A percentile compares a stretch with the other conserved stretches of the same genome.
phyloP scores from a whole-genome alignment of 768 basidiomycete species.

The Hygrophorus pudorinus region DNA sequence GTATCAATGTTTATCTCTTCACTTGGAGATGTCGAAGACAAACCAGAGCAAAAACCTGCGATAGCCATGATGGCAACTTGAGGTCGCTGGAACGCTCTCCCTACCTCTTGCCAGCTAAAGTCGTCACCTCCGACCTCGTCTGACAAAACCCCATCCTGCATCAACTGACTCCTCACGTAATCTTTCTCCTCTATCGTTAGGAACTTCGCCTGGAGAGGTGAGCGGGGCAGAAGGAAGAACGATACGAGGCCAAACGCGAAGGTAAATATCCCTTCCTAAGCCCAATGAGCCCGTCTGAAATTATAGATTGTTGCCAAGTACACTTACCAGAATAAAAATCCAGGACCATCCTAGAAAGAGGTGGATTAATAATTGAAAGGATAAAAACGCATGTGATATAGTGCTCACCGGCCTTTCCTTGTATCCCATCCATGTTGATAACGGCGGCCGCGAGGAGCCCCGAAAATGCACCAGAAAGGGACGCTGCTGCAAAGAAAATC shows the following conservation, averaged over 20 bases:
- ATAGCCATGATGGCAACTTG: constrained; percentile 46
- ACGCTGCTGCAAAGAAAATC: constrained; percentile 41
- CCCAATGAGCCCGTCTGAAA: neutral
- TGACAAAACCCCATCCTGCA: constrained; percentile 30
- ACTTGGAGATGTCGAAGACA: constrained; percentile 1
- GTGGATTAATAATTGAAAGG: no score
- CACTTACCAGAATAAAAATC: constrained; percentile 46
- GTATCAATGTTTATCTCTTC: neutral
- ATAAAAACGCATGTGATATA: no score
- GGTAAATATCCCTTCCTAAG: constrained; percentile 53
- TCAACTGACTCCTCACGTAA: constrained; percentile 31
- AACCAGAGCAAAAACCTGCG: constrained; percentile 44
- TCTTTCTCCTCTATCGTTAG: constrained; percentile 38
- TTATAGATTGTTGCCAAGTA: neutral
- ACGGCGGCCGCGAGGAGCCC: constrained; percentile 62
- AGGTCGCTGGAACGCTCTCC: constrained; percentile 34
- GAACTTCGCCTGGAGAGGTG: constrained; percentile 37
- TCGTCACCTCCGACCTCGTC: constrained; percentile 25
- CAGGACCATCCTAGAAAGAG: constrained; percentile 48
- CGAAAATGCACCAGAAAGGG: constrained; percentile 57
- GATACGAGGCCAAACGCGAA: constrained; percentile 41
- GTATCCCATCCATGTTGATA: constrained; percentile 49
- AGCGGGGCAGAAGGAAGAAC: constrained; percentile 38
- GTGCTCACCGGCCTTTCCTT: no score
- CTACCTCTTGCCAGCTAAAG: constrained; percentile 52